A percentile compares a stretch with the other conserved stretches of the same genome.
Conservation (phyloP, 179 eudicot species). For the Sideroxylon spinosum region DNA sequence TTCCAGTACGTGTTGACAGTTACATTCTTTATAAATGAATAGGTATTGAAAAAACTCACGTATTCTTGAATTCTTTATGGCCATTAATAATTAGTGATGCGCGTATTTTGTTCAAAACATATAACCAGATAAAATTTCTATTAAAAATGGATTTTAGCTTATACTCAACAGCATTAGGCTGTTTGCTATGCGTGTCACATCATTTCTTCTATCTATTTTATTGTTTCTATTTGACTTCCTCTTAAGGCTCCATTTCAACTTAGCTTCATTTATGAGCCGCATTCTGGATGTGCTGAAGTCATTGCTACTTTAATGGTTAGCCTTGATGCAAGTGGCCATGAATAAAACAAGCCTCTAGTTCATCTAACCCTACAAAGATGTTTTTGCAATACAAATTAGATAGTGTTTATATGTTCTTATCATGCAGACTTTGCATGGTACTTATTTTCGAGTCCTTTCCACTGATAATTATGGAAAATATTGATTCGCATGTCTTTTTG, state of each 20-base stretch:
- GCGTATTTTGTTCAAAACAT: neutral
- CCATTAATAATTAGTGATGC: neutral
- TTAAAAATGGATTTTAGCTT: neutral
- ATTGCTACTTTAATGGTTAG: neutral
- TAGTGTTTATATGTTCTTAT: neutral
- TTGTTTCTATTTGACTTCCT: neutral
- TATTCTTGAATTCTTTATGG: neutral
- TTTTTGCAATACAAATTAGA: neutral
- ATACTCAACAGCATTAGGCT: neutral
- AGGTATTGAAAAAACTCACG: neutral
- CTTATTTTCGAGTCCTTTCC: neutral
- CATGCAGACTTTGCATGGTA: neutral
- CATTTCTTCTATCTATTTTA: neutral
- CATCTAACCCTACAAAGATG: neutral
- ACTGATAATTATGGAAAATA: neutral
- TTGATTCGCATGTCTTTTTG: constrained; percentile 11
- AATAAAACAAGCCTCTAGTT: neutral
- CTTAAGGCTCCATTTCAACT: neutral
- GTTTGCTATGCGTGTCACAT: neutral
- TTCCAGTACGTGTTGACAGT: neutral
- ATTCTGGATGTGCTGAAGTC: neutral
- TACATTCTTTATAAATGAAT: neutral
- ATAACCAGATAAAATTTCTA: neutral
- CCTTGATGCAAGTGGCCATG: neutral
- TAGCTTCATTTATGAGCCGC: neutral